These are phyloP conservation scores for Arabis hirsuta DNA, from an alignment of 345 rosid species.

Conservation along the genomic window DNA sequence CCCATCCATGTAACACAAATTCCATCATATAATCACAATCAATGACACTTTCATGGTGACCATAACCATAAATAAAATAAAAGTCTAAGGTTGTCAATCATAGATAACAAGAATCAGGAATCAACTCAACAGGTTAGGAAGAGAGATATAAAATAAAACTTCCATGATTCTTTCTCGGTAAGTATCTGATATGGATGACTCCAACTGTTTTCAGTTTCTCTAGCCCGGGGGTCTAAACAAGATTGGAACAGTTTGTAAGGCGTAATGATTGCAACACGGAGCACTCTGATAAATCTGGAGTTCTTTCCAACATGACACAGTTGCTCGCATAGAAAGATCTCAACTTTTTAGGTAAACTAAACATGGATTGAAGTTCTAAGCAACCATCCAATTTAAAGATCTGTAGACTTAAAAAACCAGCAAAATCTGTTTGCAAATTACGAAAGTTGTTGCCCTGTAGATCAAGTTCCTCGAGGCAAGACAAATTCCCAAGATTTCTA, in stretches of 20 bases:
- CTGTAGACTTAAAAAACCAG: conserved; percentile 1
- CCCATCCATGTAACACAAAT: conserved; percentile 17
- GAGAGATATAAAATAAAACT: not conserved
- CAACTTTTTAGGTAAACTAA: conserved; percentile 22
- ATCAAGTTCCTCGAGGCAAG: conserved; percentile 31
- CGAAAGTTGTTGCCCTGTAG: conserved; percentile 10
- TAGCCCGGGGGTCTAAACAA: conserved; percentile 27
- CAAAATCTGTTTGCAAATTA: conserved; percentile 22
- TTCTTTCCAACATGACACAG: conserved; percentile 22
- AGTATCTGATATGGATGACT: conserved; percentile 10
- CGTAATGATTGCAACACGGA: not conserved
- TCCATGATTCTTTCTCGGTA: conserved; percentile 27
- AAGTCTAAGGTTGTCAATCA: not conserved
- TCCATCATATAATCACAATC: not conserved
- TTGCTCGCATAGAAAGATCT: conserved; percentile 17
- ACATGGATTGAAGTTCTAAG: conserved; percentile 31
- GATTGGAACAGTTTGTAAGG: conserved; percentile 6
- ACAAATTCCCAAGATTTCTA: conserved; percentile 5
- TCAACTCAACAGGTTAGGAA: not conserved
- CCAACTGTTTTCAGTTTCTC: conserved; percentile 21
- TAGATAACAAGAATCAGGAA: conserved; percentile 2
- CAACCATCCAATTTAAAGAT: conserved; percentile 24
- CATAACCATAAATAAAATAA: not conserved
- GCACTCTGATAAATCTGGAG: conserved; percentile 30
- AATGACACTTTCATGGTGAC: not conserved